A percentile compares a stretch with the other conserved stretches of the same genome.
These are phyloP conservation scores for Dissophora globulifera DNA, from an alignment of 192 early-diverging fungal species.

Conservation along the genomic window DNA sequence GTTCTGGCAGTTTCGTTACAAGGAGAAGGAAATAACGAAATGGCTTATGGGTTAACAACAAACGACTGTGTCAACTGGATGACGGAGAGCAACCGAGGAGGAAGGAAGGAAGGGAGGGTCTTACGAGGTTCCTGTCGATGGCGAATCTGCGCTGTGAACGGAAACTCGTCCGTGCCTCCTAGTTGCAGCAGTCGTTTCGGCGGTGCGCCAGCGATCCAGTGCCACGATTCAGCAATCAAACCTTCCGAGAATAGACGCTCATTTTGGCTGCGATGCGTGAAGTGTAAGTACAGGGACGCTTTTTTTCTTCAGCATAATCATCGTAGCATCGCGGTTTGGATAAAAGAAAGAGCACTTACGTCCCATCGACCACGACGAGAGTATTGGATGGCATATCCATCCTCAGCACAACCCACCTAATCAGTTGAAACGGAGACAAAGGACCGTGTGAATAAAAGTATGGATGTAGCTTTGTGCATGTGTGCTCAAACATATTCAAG, in stretches of 20 bases:
- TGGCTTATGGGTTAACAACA: too few relatives aligned
- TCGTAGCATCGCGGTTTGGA: background rate
- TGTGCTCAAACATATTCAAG: background rate
- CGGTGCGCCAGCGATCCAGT: conserved; percentile 39
- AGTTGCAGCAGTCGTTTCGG: conserved; percentile 10
- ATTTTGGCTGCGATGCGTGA: conserved; percentile 30
- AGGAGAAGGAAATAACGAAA: too few relatives aligned
- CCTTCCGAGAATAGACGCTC: conserved; percentile 27
- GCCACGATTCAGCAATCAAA: conserved; percentile 41
- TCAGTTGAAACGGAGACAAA: background rate
- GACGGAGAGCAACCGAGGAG: background rate
- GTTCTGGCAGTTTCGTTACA: conserved; percentile 22
- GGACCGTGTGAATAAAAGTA: too few relatives aligned
- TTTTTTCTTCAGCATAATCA: background rate
- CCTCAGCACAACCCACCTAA: conserved; percentile 78
- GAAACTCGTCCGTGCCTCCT: background rate
- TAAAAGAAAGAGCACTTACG: conserved; percentile 55
- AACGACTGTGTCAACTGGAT: background rate
- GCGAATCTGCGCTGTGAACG: conserved; percentile 47
- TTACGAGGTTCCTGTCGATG: conserved; percentile 49
- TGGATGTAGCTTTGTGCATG: too few relatives aligned
- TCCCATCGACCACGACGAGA: conserved; percentile 75
- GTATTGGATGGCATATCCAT: conserved; percentile 72
- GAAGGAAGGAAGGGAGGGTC: background rate
- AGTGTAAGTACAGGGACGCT: background rate